These are phyloP conservation scores for Tremellales sp. DNA, from an alignment of 1,284 basidiomycete genomes.

Conservation along the genomic window DNA sequence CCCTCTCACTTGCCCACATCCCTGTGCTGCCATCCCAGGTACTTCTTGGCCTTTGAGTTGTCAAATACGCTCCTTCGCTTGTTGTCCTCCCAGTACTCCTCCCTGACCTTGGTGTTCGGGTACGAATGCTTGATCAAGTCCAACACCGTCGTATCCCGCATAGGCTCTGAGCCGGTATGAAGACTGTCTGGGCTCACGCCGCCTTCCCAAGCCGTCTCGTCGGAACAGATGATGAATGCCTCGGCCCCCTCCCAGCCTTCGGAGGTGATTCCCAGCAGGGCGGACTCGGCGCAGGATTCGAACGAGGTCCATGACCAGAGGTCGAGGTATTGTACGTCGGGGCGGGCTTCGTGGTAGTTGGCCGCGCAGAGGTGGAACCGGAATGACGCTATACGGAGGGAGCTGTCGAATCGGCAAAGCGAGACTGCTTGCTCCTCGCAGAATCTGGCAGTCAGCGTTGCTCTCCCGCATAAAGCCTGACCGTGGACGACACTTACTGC, in stretches of 20 bases:
- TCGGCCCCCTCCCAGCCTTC: conserved; percentile 42
- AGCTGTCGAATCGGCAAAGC: conserved; percentile 33
- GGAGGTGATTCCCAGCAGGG: conserved; percentile 30
- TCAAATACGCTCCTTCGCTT: conserved; percentile 35
- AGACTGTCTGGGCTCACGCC: conserved; percentile 3
- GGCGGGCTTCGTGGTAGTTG: conserved; percentile 10
- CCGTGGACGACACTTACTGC: conserved; percentile 15
- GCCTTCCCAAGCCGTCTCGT: conserved; percentile 30
- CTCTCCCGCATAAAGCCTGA: neutral
- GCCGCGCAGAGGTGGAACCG: conserved; percentile 41
- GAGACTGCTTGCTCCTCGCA: conserved; percentile 44
- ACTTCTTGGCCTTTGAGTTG: conserved; percentile 38
- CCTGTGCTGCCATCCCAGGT: conserved; percentile 47
- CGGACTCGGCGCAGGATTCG: conserved; percentile 36
- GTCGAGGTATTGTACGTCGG: conserved; percentile 15
- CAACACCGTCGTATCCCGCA: conserved; percentile 15
- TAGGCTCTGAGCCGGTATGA: conserved; percentile 6
- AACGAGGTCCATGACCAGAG: conserved; percentile 41
- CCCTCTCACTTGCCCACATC: neutral
- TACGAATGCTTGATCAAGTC: conserved; percentile 17
- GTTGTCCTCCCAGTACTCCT: conserved; percentile 10
- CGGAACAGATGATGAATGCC: conserved; percentile 44
- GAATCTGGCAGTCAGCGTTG: conserved; percentile 18
- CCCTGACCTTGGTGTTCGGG: neutral
- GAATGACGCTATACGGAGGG: conserved; percentile 42